Conservation (phyloP, 345 rosid genomes). For the Gossypium mustelinum region DNA sequence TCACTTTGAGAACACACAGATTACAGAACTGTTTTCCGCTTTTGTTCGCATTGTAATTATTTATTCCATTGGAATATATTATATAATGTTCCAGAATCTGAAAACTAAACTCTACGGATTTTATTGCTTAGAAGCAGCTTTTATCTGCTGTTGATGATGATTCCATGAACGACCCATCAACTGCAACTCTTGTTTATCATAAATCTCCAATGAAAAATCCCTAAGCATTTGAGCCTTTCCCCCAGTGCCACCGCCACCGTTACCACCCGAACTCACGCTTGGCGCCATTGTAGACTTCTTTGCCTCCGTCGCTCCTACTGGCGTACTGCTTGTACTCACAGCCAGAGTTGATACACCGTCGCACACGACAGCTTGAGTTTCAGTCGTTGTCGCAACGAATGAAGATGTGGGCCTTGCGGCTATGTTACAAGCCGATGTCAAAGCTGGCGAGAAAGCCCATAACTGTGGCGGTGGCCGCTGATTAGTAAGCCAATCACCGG, state of each 20-base stretch:
- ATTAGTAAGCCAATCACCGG: constrained; percentile 4
- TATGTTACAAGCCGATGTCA: constrained; percentile 38
- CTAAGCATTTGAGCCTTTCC: constrained; percentile 34
- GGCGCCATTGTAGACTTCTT: constrained; percentile 45
- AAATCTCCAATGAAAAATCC: constrained; percentile 61
- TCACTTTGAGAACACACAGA: not conserved
- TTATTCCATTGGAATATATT: not conserved
- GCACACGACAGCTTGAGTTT: constrained; percentile 13
- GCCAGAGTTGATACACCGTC: constrained; percentile 16
- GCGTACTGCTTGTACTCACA: constrained; percentile 2
- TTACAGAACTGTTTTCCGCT: constrained; percentile 2
- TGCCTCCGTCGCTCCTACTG: constrained; percentile 15
- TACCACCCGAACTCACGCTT: constrained; percentile 30
- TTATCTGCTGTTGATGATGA: constrained; percentile 21
- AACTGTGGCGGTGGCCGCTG: constrained; percentile 31
- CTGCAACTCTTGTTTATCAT: constrained; percentile 62
- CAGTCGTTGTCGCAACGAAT: constrained; percentile 29
- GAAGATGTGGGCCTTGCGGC: constrained; percentile 37
- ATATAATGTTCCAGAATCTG: constrained; percentile 2
- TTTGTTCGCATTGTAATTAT: not conserved
- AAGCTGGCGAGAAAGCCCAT: constrained; percentile 48
- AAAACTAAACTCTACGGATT: not conserved
- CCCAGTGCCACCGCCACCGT: not conserved
- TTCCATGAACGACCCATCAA: constrained; percentile 40
- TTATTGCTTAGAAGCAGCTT: constrained; percentile 1